Conservation (phyloP, 2,329 filamentous ascomycete species). For the Neonectria punicea region DNA sequence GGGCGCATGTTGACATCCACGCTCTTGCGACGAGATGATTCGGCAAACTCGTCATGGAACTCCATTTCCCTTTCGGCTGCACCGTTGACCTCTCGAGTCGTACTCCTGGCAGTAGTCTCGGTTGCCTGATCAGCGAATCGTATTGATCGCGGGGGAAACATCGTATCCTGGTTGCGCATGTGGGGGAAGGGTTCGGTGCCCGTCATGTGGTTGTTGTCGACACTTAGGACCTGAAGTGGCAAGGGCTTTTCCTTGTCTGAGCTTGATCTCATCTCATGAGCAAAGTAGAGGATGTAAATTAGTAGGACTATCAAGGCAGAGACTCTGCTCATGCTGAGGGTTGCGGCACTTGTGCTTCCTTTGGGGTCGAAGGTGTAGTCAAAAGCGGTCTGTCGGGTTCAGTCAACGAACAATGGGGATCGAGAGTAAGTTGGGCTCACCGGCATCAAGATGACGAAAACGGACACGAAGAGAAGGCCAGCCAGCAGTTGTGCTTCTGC, state of each 20-base stretch:
- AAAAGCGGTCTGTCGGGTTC: conserved; percentile 52
- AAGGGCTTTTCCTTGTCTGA: conserved; percentile 74
- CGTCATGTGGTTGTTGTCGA: conserved; percentile 50
- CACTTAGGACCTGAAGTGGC: conserved; percentile 74
- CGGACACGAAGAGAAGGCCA: conserved; percentile 51
- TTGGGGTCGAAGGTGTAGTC: conserved; percentile 64
- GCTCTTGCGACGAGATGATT: conserved; percentile 2
- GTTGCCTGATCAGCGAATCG: conserved; percentile 44
- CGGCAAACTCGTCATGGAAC: not conserved
- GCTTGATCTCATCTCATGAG: conserved; percentile 79
- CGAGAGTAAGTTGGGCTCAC: conserved; percentile 33
- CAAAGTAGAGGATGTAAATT: conserved; percentile 78
- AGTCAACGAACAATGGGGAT: accelerated
- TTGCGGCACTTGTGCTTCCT: conserved; percentile 66
- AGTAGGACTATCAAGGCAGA: conserved; percentile 79
- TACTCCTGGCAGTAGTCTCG: conserved; percentile 27
- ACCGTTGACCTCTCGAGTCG: conserved; percentile 22
- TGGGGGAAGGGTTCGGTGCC: conserved; percentile 6
- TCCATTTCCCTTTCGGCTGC: conserved; percentile 9
- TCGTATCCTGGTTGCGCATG: conserved; percentile 18
- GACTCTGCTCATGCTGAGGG: conserved; percentile 79
- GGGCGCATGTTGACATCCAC: conserved; percentile 16
- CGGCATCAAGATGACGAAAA: conserved; percentile 52
- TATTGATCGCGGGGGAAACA: conserved; percentile 40
- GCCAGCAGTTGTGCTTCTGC: conserved; percentile 50